Evolutionary conservation across 768 basidiomycete species (phyloP).

Genomic region (Tylopilus sp.): DNA sequence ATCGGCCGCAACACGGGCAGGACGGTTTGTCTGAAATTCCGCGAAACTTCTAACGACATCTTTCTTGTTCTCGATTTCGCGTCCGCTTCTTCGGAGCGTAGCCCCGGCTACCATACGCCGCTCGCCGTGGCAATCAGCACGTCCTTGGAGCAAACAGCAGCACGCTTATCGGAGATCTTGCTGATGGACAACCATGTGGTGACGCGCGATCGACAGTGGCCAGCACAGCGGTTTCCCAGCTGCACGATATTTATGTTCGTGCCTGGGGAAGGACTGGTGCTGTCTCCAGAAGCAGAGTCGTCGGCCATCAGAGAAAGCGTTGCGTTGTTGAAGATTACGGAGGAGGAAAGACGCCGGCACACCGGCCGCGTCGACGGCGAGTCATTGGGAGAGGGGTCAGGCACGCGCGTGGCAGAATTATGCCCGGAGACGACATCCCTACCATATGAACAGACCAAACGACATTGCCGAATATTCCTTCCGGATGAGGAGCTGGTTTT

Average conservation of each 20-base stretch:
- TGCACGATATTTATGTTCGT: constrained; percentile 58
- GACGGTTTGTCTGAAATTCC: constrained; percentile 43
- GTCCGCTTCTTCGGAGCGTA: constrained; percentile 40
- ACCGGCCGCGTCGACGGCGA: background rate
- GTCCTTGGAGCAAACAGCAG: constrained; percentile 42
- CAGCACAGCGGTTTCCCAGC: constrained; percentile 55
- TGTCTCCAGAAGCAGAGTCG: constrained; percentile 19
- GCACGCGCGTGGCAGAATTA: background rate
- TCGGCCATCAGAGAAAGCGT: constrained; percentile 47
- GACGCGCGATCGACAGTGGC: constrained; percentile 50
- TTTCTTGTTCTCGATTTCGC: constrained; percentile 65
- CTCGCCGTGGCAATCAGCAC: constrained; percentile 52
- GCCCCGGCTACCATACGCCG: constrained; percentile 27
- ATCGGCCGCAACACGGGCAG: constrained; percentile 65
- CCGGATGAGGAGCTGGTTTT: constrained; percentile 8
- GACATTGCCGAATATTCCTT: constrained; percentile 27
- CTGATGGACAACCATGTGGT: constrained; percentile 44
- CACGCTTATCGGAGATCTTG: constrained; percentile 44
- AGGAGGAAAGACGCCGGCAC: constrained; percentile 21
- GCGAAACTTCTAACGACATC: constrained; percentile 28
- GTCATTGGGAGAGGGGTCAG: constrained; percentile 6
- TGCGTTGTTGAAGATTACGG: constrained; percentile 39
- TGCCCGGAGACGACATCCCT: background rate
- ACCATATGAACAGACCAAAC: constrained; percentile 21
- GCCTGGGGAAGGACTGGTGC: constrained; percentile 25